Base-by-base conservation (phyloP, 1,284 basidiomycete species). In the Mrakiaceae sp. region DNA sequence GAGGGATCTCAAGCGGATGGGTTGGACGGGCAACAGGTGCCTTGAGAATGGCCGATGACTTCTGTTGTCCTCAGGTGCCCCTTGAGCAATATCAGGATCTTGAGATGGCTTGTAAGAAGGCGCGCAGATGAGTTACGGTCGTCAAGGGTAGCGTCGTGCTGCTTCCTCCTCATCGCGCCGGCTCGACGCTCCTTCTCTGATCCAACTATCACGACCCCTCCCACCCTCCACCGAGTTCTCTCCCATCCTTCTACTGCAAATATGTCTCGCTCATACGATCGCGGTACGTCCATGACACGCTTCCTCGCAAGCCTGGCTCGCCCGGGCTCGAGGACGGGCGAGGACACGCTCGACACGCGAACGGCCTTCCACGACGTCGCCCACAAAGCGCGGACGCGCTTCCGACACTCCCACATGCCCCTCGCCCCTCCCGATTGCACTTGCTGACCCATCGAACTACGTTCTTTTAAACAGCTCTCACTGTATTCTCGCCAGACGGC, bases 401-500 rank as follows among this genome's bases (percentile, higher is more conserved):
- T n/a, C 11, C 42, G 7, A 53, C 11, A 27, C 44, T 11, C 14
- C 52, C 60, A 48, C 27, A 12, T 50, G 47, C 48, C 48, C 49
- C 53, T 14, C 42, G 12, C 55, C 54, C 12, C n/a, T 9, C 6
- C 56, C 12, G 42, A 16, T 9, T 5, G 12, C 5, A 42, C 8
- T 48, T 27, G 10, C 58, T 59, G 50, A 10, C 58, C 54, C 14
- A 50, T 14, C 16, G 14, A 52, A 14, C 14, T 43, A 11, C 58
- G n/a, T 40, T 27, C 27, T 7, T 10, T 16, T 54, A 27, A 11
- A 0, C 67, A 77, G 76, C 77, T 76, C 83, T 95, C 60, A 94
- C 91, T 53, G 90, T 95, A 70, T 95, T 95, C 80, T 95, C 91
- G 5, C 91, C 91, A 2, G 91, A 95, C 79, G 91, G 91, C 59